These are phyloP conservation scores for Boletus coccyginus DNA, from an alignment of 768 basidiomycete species.

Conservation along the genomic window DNA sequence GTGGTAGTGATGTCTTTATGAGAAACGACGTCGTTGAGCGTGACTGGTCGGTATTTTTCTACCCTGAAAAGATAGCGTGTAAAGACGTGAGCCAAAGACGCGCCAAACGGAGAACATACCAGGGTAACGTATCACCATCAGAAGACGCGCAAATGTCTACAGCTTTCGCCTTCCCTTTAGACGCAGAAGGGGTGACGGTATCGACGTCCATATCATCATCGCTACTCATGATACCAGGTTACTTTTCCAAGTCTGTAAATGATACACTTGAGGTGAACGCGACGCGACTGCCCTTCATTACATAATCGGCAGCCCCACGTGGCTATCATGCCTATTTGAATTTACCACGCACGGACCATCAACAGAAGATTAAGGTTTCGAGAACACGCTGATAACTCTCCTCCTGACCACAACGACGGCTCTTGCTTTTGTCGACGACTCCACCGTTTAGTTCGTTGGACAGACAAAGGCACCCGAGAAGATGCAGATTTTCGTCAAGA, in stretches of 20 bases:
- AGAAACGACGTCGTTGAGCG: constrained; percentile 91
- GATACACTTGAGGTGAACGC: background rate
- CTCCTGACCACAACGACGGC: constrained; percentile 35
- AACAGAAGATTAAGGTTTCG: constrained; percentile 34
- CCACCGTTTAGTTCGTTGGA: constrained; percentile 89
- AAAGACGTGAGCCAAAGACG: background rate
- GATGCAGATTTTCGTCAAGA: constrained; percentile 99
- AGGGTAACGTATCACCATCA: constrained; percentile 75
- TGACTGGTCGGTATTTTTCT: constrained; percentile 93
- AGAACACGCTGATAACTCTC: constrained; percentile 14
- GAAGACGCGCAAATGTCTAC: constrained; percentile 38
- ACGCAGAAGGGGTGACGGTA: constrained; percentile 22
- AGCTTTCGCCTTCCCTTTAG: constrained; percentile 74
- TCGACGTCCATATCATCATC: constrained; percentile 54
- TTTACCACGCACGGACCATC: constrained; percentile 45
- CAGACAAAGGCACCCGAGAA: constrained; percentile 73
- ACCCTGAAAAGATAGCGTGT: constrained; percentile 57
- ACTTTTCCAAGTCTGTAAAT: background rate
- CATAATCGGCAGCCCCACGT: background rate
- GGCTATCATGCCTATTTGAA: background rate
- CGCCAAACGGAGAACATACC: constrained; percentile 46
- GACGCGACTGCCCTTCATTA: constrained; percentile 18
- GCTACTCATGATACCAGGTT: constrained; percentile 44
- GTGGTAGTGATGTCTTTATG: constrained; percentile 94
- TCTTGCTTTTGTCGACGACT: constrained; percentile 89